Conservation (phyloP, 1,139 yeast species). For the Debaryomyces coudertii region DNA sequence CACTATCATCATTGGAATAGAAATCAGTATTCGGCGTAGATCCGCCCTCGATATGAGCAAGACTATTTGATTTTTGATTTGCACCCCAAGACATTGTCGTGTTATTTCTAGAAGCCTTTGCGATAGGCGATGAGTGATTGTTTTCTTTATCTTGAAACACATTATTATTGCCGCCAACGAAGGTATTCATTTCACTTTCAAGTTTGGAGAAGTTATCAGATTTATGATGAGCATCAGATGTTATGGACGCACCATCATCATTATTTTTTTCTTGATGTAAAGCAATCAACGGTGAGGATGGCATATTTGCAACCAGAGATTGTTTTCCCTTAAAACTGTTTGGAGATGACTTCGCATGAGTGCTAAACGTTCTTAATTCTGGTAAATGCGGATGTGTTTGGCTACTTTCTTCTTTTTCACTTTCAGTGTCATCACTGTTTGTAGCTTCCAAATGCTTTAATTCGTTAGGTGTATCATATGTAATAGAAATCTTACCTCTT, state of each 20-base stretch:
- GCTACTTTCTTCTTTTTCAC: constrained; percentile 19
- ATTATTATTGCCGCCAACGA: constrained; percentile 16
- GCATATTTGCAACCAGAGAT: constrained; percentile 38
- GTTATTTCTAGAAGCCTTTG: constrained; percentile 40
- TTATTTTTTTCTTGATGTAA: constrained; percentile 20
- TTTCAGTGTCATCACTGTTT: constrained; percentile 19
- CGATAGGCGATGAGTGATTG: constrained; percentile 30
- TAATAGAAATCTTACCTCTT: not conserved
- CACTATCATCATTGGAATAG: constrained; percentile 32
- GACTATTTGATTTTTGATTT: constrained; percentile 18
- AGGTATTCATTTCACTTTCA: constrained; percentile 25
- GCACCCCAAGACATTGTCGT: constrained; percentile 40
- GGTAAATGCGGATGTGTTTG: constrained; percentile 29
- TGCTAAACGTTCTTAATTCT: constrained; percentile 32
- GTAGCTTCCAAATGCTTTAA: constrained; percentile 7
- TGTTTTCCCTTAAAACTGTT: constrained; percentile 17
- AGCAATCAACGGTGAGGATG: constrained; percentile 39
- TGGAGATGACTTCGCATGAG: constrained; percentile 16
- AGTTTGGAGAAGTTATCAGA: constrained; percentile 10
- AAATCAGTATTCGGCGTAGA: constrained; percentile 41
- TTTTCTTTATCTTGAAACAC: constrained; percentile 7
- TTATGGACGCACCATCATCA: constrained; percentile 21
- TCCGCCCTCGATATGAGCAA: constrained; percentile 25
- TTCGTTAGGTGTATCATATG: constrained; percentile 32
- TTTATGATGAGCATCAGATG: constrained; percentile 13